phyloP scores from a whole-genome alignment of 2,329 filamentous ascomycete species.

The Nigrospora osmanthi region DNA sequence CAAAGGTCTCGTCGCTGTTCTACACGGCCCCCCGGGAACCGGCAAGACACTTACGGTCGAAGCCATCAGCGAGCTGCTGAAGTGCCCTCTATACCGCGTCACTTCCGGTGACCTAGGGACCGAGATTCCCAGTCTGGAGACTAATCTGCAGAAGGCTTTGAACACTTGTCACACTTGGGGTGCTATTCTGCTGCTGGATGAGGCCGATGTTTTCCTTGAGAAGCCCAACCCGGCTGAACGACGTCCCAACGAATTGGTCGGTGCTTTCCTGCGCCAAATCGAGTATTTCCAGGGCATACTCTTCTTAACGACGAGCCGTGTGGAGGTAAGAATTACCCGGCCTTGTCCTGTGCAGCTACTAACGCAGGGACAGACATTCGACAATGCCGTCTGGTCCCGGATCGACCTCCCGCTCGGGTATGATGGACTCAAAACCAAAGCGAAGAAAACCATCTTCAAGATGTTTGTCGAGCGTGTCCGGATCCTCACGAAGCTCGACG shows the following conservation, averaged over 20 bases:
- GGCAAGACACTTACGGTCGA: constrained; percentile 87
- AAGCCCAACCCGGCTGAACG: constrained; percentile 77
- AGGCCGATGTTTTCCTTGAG: constrained; percentile 79
- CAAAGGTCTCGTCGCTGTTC: constrained; percentile 72
- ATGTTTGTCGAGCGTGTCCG: constrained; percentile 73
- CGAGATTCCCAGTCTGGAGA: constrained; percentile 65
- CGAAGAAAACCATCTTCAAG: constrained; percentile 73
- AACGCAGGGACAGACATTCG: constrained; percentile 54
- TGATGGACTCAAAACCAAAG: constrained; percentile 62
- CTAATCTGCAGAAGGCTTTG: constrained; percentile 73
- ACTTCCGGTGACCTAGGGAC: constrained; percentile 77
- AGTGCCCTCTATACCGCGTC: constrained; percentile 76
- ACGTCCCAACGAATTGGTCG: constrained; percentile 77
- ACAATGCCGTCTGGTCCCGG: constrained; percentile 81
- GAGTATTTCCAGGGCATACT: constrained; percentile 92
- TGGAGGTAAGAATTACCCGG: constrained; percentile 40
- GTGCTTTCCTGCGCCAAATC: constrained; percentile 76
- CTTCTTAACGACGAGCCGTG: constrained; percentile 83
- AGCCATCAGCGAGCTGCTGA: constrained; percentile 74
- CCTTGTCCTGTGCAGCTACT: background rate
- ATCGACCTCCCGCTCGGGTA: constrained; percentile 84
- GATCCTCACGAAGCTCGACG: constrained; percentile 35
- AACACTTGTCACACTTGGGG: constrained; percentile 84
- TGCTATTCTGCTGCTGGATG: constrained; percentile 76
- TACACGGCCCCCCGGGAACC: constrained; percentile 80